These are phyloP conservation scores for Exophiala lecanii-corni DNA, from an alignment of 2,329 filamentous ascomycete species.

Conservation along the genomic window DNA sequence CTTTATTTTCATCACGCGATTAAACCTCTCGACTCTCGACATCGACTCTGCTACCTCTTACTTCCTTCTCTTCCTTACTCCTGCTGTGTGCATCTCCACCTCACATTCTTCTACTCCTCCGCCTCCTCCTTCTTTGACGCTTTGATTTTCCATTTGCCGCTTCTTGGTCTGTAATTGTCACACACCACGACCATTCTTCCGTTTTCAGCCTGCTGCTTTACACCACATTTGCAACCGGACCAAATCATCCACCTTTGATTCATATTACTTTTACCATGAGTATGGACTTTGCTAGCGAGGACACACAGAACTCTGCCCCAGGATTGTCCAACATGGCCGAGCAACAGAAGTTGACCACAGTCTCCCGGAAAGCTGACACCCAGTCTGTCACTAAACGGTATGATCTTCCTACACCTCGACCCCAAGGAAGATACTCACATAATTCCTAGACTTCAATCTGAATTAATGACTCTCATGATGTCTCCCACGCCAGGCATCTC, in stretches of 20 bases:
- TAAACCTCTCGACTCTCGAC: too few species aligned
- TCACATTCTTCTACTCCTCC: neutral
- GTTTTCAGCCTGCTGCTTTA: conserved; percentile 23
- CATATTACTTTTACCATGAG: conserved; percentile 6
- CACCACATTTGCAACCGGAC: conserved; percentile 14
- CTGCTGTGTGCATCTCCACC: neutral
- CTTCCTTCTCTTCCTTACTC: neutral
- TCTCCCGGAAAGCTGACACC: conserved; percentile 57
- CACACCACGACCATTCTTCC: conserved; percentile 23
- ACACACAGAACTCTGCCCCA: conserved; percentile 65
- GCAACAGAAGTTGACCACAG: conserved; percentile 56
- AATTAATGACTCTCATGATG: conserved; percentile 98
- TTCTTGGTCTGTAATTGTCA: conserved; percentile 5
- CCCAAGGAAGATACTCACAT: too few species aligned
- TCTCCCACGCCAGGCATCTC: conserved; percentile 89
- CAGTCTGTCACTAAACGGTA: conserved; percentile 77
- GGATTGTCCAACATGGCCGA: conserved; percentile 50
- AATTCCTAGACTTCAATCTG: conserved; percentile 73
- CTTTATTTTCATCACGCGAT: neutral
- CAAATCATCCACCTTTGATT: conserved; percentile 6
- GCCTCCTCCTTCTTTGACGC: neutral
- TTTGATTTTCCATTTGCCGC: conserved; percentile 1
- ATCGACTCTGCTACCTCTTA: too few species aligned
- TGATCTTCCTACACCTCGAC: conserved; percentile 15
- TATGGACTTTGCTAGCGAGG: conserved; percentile 55